phyloP scores from a whole-genome alignment of 495 filamentous ascomycete species.

The Penicillium malachiteum region DNA sequence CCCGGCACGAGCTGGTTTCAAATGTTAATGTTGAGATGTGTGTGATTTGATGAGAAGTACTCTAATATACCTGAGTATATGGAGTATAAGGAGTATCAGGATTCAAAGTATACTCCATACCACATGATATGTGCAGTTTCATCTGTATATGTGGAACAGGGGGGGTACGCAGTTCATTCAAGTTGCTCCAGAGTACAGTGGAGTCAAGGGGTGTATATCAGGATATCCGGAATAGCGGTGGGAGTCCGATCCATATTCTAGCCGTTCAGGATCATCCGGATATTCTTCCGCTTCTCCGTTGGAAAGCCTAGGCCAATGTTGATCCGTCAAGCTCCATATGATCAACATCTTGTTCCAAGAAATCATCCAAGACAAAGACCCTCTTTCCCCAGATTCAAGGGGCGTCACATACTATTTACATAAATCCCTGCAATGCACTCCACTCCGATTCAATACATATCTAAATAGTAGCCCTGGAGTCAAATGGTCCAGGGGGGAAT shows the following conservation, averaged over 20 bases:
- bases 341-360: not conserved
- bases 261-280: not conserved
- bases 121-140: no score
- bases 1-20: not conserved
- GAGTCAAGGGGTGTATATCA: not conserved
- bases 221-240: conserved; percentile 5
- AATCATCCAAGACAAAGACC: not conserved
- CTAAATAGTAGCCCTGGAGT: no score
- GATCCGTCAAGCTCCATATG: not conserved
- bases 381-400: conserved; percentile 7
- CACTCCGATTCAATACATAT: not conserved
- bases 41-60: no score
- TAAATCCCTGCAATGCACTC: conserved; percentile 8
- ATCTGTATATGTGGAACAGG: not conserved
- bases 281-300: not conserved
- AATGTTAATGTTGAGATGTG: no score
- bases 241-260: conserved; percentile 5
- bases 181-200: not conserved
- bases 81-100: no score
- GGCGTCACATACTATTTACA: not conserved
- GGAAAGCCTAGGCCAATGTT: not conserved
- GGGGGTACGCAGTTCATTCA: not conserved
- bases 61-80: no score
- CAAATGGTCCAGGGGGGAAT: no score
- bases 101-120: no score